Evolutionary conservation across 768 basidiomycete species (phyloP).

Genomic region (Auriscalpium orientale): DNA sequence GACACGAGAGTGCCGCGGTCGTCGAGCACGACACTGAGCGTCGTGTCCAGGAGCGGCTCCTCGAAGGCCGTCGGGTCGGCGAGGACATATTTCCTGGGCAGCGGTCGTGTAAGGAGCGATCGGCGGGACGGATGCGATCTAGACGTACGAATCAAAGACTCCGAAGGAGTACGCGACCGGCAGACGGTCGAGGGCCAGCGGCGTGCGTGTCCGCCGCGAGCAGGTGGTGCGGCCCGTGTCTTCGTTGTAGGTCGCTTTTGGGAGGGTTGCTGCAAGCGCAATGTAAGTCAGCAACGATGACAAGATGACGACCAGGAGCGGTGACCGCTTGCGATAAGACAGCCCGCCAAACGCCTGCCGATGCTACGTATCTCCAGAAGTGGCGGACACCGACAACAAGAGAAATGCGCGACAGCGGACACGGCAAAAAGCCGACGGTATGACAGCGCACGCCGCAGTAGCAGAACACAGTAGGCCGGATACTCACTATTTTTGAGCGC

Average conservation of each 20-base stretch:
- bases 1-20: constrained; percentile 40
- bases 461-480: not conserved
- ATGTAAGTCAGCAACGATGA: not conserved
- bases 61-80: constrained; percentile 89
- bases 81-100: constrained; percentile 51
- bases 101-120: not conserved
- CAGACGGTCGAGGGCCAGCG: constrained; percentile 39
- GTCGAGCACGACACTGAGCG: constrained; percentile 55
- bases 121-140: not conserved
- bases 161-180: constrained; percentile 64
- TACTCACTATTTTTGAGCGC: constrained; percentile 78
- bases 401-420: too few species aligned
- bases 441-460: too few species aligned
- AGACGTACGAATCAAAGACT: constrained; percentile 68
- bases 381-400: too few species aligned
- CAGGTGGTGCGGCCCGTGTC: constrained; percentile 60
- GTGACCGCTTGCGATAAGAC: too few species aligned
- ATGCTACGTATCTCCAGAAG: too few species aligned
- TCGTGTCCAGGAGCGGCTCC: constrained; percentile 74
- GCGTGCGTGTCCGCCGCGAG: constrained; percentile 38
- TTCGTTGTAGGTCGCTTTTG: constrained; percentile 63
- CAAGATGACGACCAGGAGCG: too few species aligned
- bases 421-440: too few species aligned
- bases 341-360: too few species aligned
- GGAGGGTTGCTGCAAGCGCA: constrained; percentile 48